Evolutionary conservation across 768 basidiomycete genomes (phyloP).

Genomic region (Tephrocybe sp.): DNA sequence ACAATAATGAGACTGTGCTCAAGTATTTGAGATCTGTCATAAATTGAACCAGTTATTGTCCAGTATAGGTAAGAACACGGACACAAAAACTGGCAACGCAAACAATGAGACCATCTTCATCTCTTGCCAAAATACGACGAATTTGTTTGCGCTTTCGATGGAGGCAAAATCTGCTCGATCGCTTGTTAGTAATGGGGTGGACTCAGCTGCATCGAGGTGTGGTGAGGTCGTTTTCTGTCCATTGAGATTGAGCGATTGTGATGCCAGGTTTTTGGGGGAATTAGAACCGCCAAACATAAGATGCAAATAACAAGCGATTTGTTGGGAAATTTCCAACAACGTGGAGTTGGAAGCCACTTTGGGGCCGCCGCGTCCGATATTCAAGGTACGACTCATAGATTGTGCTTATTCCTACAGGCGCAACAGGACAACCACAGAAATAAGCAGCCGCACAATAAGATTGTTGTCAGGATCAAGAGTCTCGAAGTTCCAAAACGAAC

Average conservation of each 20-base stretch:
- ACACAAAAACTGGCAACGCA: conserved; percentile 72
- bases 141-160: conserved; percentile 22
- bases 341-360: too few species aligned
- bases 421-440: too few species aligned
- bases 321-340: too few species aligned
- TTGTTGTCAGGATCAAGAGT: too few species aligned
- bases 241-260: too few species aligned
- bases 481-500: too few species aligned
- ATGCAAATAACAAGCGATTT: too few species aligned
- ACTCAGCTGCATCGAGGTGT: conserved; percentile 34
- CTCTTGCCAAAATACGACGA: conserved; percentile 53
- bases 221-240: too few species aligned
- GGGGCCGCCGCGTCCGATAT: too few species aligned
- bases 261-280: background rate
- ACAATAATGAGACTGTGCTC: conserved; percentile 87
- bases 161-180: conserved; percentile 14
- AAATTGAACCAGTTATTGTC: background rate
- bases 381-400: too few species aligned
- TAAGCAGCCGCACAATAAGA: too few species aligned
- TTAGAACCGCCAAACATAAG: background rate
- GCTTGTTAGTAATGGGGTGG: conserved; percentile 58
- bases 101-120: conserved; percentile 56
- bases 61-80: conserved; percentile 20
- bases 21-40: conserved; percentile 64
- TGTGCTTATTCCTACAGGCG: too few species aligned